These are phyloP conservation scores for Boletus reticuloceps DNA, from an alignment of 768 basidiomycete species.

Conservation along the genomic window DNA sequence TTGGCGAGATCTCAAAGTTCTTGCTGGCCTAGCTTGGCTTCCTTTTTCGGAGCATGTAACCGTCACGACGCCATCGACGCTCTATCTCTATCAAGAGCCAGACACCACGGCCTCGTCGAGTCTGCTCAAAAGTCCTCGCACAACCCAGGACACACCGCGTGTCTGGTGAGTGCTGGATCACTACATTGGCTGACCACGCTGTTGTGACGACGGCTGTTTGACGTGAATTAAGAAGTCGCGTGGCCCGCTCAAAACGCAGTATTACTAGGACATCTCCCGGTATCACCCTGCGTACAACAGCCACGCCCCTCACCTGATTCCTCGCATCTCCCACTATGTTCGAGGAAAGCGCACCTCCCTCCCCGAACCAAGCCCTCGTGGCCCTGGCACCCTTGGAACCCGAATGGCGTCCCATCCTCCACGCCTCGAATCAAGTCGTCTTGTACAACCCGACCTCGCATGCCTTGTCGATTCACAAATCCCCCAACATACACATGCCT, in stretches of 20 bases:
- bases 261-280: not conserved
- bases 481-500: constrained; percentile 25
- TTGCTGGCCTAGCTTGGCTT: not conserved
- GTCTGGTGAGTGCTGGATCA: not conserved
- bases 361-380: constrained; percentile 31
- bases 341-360: constrained; percentile 32
- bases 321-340: constrained; percentile 17
- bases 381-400: constrained; percentile 23
- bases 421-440: constrained; percentile 82
- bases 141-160: not conserved
- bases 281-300: not conserved
- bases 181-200: not conserved
- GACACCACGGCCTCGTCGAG: not conserved
- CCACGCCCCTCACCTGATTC: not conserved
- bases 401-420: constrained; percentile 78
- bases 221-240: not conserved
- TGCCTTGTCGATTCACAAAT: constrained; percentile 62
- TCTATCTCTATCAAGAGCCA: too few species aligned
- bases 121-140: not conserved
- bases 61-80: not conserved
- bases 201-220: not conserved
- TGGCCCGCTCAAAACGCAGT: constrained; percentile 3
- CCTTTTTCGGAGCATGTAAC: not conserved
- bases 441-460: constrained; percentile 85
- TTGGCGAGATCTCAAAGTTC: too few species aligned